Evolutionary conservation across 2,329 filamentous ascomycete species (phyloP), one percentile per base, ranked within the genome.

Genomic region (Diaporthe nobilis): DNA sequence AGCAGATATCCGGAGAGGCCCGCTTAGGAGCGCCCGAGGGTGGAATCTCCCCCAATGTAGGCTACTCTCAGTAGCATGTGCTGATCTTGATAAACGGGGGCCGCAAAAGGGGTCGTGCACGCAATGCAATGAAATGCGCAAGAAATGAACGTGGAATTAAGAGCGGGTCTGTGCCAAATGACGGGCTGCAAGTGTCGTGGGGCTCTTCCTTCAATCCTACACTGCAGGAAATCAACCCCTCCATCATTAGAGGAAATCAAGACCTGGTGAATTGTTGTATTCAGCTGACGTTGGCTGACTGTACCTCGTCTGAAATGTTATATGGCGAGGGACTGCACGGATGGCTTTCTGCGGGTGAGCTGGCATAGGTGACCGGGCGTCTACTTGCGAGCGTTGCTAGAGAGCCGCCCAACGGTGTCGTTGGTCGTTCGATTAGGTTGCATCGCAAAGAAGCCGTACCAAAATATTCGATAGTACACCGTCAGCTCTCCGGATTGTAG

Each of bases 161-260:
- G 74, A 73, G 74, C 63, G 74, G 74, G 71, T 76, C 74, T 76
- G 74, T 73, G 74, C 73, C 71, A 76, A 70, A 76, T 76, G 74
- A 73, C 28, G 74, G 71, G 71, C 74, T 73, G 58, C 42, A 63
- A 31, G 57, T 39, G 17, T 49, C 44, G 53, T 68, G 61, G 71
- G 74, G 70, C 53, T 63, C n/a, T 68, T 60, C 57, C 58, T 51
- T 65, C 34, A 37, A 57, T 73, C 58, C 58, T 34, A 65, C 71
- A 70, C 22, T 70, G 49, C 65, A 70, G 37, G 58, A 53, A 25
- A 73, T 68, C 70, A 51, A 31, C 51, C 47, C 37, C 51, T 67
- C 51, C 31, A 39, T 60, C 25, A 72, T 58, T 34, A 53, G 15
- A 51, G 34, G 20, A 39, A 68, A 20, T 13, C n/a, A 10, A 68